phyloP scores from a whole-genome alignment of 495 filamentous ascomycete genomes.

The Aspergillus indologenus region DNA sequence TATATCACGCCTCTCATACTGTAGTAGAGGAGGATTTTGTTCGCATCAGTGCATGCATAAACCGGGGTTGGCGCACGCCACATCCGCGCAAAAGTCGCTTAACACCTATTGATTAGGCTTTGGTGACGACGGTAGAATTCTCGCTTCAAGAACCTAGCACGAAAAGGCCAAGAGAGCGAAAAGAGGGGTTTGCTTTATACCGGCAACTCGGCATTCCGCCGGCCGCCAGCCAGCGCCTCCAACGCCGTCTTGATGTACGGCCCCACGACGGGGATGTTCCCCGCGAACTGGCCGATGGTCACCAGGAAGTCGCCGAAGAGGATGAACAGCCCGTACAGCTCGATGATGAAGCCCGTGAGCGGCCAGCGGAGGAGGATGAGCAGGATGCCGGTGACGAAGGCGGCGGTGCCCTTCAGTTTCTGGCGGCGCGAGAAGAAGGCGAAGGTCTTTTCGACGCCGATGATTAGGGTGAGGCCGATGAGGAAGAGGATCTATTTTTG shows the following conservation, averaged over 20 bases:
- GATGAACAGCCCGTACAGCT: slow-evolving; percentile 87
- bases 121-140: too few relatives aligned
- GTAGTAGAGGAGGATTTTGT: too few relatives aligned
- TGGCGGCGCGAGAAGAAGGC: slow-evolving; percentile 91
- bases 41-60: too few relatives aligned
- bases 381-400: slow-evolving; percentile 78
- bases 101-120: too few relatives aligned
- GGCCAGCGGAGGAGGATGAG: slow-evolving; percentile 89
- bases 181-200: too few relatives aligned
- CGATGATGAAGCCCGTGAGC: slow-evolving; percentile 81
- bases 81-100: too few relatives aligned
- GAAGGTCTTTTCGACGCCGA: slow-evolving; percentile 86
- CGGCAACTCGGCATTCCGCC: slow-evolving; percentile 73
- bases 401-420: slow-evolving; percentile 87
- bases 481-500: slow-evolving; percentile 84
- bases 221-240: slow-evolving; percentile 59
- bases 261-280: slow-evolving; percentile 80
- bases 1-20: background rate
- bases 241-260: slow-evolving; percentile 71
- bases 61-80: too few relatives aligned
- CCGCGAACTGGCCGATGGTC: slow-evolving; percentile 85
- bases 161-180: too few relatives aligned
- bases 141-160: too few relatives aligned
- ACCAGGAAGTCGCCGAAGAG: slow-evolving; percentile 94
- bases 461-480: slow-evolving; percentile 88